These are phyloP conservation scores for Anastatica hierochuntica DNA, from an alignment of 345 rosid species.

Conservation along the genomic window DNA sequence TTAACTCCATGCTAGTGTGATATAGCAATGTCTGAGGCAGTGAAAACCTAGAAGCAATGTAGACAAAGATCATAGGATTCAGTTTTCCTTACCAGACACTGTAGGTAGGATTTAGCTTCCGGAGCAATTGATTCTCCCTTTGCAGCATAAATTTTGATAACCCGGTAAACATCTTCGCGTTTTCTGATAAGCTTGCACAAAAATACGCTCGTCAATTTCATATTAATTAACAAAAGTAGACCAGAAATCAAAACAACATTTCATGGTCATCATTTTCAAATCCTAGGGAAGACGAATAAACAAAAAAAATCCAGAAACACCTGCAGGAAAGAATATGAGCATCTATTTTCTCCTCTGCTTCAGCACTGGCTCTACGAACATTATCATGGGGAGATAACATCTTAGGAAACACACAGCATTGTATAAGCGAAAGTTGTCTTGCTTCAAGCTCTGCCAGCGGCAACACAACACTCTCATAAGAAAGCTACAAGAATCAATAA, in stretches of 20 bases:
- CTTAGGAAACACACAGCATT: slow-evolving; percentile 68
- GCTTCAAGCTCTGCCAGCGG: slow-evolving; percentile 78
- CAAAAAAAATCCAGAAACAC: slow-evolving; percentile 22
- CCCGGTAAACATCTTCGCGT: slow-evolving; percentile 76
- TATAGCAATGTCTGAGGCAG: neutral
- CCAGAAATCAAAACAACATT: no score
- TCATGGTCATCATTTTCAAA: no score
- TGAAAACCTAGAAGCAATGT: neutral
- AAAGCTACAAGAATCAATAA: slow-evolving; percentile 43
- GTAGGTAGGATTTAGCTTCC: slow-evolving; percentile 52
- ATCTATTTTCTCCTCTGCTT: slow-evolving; percentile 72
- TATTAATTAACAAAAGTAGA: neutral
- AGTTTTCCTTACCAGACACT: slow-evolving; percentile 66
- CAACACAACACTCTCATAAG: slow-evolving; percentile 55
- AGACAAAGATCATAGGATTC: neutral
- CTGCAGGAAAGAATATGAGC: slow-evolving; percentile 57
- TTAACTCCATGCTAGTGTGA: neutral
- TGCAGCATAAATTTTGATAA: slow-evolving; percentile 50
- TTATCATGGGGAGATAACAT: slow-evolving; percentile 48
- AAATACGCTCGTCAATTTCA: slow-evolving; percentile 16
- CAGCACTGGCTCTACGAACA: slow-evolving; percentile 67
- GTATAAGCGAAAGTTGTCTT: slow-evolving; percentile 54
- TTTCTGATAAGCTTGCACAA: slow-evolving; percentile 52
- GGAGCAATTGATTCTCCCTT: slow-evolving; percentile 48
- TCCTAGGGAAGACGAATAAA: neutral